Conservation (phyloP, 2,329 filamentous ascomycete species). For the Sclerotinia trifoliorum region DNA sequence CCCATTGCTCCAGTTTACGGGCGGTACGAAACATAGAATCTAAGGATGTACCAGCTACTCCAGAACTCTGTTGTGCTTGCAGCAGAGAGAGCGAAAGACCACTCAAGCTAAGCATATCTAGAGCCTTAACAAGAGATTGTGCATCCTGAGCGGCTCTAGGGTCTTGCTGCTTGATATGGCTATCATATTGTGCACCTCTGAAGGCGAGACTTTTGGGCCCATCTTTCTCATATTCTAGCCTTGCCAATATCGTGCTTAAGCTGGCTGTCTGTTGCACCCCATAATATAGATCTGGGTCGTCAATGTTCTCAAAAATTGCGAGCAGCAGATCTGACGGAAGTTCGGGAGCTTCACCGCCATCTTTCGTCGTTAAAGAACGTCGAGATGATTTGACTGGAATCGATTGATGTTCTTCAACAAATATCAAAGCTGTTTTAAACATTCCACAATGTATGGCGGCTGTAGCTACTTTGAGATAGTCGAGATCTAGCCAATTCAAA, state of each 20-base stretch:
- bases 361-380: constrained; percentile 60
- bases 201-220: constrained; percentile 86
- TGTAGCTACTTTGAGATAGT: constrained; percentile 66
- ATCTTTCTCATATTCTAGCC: constrained; percentile 85
- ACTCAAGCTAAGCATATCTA: constrained; percentile 79
- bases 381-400: constrained; percentile 58
- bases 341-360: constrained; percentile 40
- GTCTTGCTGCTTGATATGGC: constrained; percentile 66
- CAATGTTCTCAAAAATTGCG: constrained; percentile 84
- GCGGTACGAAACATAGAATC: constrained; percentile 78
- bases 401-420: constrained; percentile 70
- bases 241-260: constrained; percentile 72
- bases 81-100: constrained; percentile 81
- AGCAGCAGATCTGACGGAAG: constrained; percentile 69
- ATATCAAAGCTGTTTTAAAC: constrained; percentile 81
- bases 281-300: constrained; percentile 96
- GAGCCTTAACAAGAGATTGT: constrained; percentile 69
- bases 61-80: constrained; percentile 61
- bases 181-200: constrained; percentile 86
- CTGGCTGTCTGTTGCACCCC: constrained; percentile 78
- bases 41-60: constrained; percentile 56
- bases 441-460: constrained; percentile 78
- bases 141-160: constrained; percentile 57
- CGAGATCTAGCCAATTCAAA: constrained; percentile 79
- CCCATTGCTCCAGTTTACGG: constrained; percentile 85